Percentiles rank a stretch among this genome's conserved stretches.
Evolutionary conservation across 2,329 filamentous ascomycete species (phyloP).

Genomic region (Penicillium griseofulvum): DNA sequence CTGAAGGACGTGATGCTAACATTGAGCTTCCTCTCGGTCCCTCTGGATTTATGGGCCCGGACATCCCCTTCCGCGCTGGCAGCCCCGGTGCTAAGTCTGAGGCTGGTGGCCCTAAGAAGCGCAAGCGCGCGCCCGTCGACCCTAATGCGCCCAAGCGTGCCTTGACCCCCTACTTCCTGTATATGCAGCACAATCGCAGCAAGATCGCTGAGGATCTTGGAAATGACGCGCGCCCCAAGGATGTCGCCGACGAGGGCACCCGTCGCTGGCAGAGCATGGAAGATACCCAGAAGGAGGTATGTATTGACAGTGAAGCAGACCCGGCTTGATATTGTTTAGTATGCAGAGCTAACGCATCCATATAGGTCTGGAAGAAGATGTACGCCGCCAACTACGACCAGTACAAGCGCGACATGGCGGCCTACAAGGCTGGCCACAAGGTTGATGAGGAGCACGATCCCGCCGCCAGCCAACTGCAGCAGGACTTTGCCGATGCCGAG

Average conservation of each 20-base stretch:
- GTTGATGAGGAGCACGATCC: conserved; percentile 45
- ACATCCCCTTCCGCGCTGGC: conserved; percentile 42
- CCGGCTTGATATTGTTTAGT: neutral
- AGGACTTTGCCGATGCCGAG: conserved; percentile 40
- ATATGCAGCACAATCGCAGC: conserved; percentile 81
- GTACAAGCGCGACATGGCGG: conserved; percentile 56
- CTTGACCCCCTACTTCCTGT: conserved; percentile 91
- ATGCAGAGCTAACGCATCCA: conserved; percentile 9
- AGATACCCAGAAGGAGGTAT: conserved; percentile 67
- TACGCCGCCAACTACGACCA: conserved; percentile 57
- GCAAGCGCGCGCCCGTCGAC: conserved; percentile 82
- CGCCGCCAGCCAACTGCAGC: conserved; percentile 42
- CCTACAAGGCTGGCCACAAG: conserved; percentile 55
- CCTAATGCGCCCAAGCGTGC: conserved; percentile 94
- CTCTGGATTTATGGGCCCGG: conserved; percentile 37
- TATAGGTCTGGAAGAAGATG: conserved; percentile 54
- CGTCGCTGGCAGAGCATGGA: conserved; percentile 79
- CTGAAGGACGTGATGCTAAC: conserved; percentile 59
- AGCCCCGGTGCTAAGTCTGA: conserved; percentile 44
- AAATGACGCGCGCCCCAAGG: conserved; percentile 73
- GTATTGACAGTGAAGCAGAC: conserved; percentile 16
- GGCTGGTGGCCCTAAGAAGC: conserved; percentile 74
- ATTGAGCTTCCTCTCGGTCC: conserved; percentile 51
- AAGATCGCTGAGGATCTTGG: conserved; percentile 79
- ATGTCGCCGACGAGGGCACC: conserved; percentile 83